Percentiles rank a stretch among this genome's conserved stretches.
Evolutionary conservation across 768 basidiomycete genomes (phyloP).

Genomic region (Suillus hirtellus): DNA sequence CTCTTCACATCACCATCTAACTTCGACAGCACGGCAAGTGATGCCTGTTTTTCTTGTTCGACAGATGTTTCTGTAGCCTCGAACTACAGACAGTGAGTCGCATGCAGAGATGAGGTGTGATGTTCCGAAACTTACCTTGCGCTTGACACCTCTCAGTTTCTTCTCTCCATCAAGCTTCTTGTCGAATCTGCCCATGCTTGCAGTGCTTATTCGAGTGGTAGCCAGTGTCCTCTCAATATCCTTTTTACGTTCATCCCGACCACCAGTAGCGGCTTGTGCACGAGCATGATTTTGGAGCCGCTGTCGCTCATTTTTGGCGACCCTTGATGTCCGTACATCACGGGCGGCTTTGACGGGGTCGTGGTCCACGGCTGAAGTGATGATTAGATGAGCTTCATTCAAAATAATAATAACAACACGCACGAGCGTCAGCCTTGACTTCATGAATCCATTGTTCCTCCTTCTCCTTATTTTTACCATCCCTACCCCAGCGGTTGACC

Average conservation of each 20-base stretch:
- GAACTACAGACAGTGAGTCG: slow-evolving; percentile 54
- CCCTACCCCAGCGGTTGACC: slow-evolving; percentile 87
- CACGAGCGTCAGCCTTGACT: slow-evolving; percentile 85
- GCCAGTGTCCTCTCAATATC: slow-evolving; percentile 79
- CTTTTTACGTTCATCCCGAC: slow-evolving; percentile 56
- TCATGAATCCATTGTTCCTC: slow-evolving; percentile 93
- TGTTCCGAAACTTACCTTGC: slow-evolving; percentile 62
- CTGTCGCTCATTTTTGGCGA: slow-evolving; percentile 85
- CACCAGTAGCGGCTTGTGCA: slow-evolving; percentile 39
- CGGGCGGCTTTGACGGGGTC: slow-evolving; percentile 79
- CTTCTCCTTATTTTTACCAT: slow-evolving; percentile 83
- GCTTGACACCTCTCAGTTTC: slow-evolving; percentile 83
- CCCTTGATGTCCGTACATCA: slow-evolving; percentile 75
- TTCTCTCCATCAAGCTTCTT: slow-evolving; percentile 89
- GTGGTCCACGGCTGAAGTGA: slow-evolving; percentile 62
- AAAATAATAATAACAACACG: slow-evolving; percentile 26
- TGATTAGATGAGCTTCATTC: neutral
- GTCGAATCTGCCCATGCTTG: slow-evolving; percentile 95
- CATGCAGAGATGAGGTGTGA: neutral
- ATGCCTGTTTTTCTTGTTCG: slow-evolving; percentile 66
- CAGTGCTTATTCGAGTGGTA: slow-evolving; percentile 80
- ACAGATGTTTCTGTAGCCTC: slow-evolving; percentile 74
- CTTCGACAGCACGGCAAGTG: slow-evolving; percentile 73
- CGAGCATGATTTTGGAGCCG: slow-evolving; percentile 70
- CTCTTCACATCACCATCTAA: slow-evolving; percentile 73